Evolutionary conservation across 1,284 basidiomycete genomes (phyloP).

Genomic region (Trichosporon sp.): DNA sequence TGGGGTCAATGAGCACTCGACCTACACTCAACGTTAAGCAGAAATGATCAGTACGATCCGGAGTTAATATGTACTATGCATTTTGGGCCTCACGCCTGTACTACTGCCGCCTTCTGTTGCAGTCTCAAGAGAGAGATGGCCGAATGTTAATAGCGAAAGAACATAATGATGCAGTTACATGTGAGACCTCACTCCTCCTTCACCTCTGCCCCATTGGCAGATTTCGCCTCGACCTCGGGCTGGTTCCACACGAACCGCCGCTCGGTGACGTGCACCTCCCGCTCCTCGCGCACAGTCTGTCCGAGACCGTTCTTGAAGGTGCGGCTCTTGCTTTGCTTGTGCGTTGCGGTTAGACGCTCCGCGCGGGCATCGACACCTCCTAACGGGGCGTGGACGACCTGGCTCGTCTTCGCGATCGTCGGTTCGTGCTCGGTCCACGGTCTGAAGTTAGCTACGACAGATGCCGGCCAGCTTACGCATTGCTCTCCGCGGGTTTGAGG

Average conservation of each 20-base stretch:
- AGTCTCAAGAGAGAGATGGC: not conserved
- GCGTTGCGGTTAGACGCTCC: slow-evolving; percentile 17
- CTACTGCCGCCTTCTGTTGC: not conserved
- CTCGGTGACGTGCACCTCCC: slow-evolving; percentile 31
- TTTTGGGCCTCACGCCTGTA: not conserved
- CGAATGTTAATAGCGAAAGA: too few species aligned
- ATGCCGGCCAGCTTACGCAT: slow-evolving; percentile 1
- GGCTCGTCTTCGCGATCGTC: slow-evolving; percentile 14
- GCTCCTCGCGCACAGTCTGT: slow-evolving; percentile 28
- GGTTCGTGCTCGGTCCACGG: slow-evolving; percentile 30
- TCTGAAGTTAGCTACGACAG: slow-evolving; percentile 3
- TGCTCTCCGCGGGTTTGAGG: slow-evolving; percentile 23
- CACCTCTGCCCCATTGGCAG: not conserved
- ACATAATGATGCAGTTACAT: not conserved
- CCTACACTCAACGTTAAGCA: not conserved
- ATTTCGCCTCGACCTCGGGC: not conserved
- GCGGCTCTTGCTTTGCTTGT: slow-evolving; percentile 26
- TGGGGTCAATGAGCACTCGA: not conserved
- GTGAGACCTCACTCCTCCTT: not conserved
- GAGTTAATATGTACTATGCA: slow-evolving; percentile 5
- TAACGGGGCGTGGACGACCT: slow-evolving; percentile 10
- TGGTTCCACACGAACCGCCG: slow-evolving; percentile 19
- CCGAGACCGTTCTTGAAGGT: slow-evolving; percentile 14
- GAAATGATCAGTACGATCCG: not conserved
- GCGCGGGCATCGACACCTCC: slow-evolving; percentile 18